Conservation (phyloP, 768 basidiomycete genomes). For the Leccinum barrowsii region DNA sequence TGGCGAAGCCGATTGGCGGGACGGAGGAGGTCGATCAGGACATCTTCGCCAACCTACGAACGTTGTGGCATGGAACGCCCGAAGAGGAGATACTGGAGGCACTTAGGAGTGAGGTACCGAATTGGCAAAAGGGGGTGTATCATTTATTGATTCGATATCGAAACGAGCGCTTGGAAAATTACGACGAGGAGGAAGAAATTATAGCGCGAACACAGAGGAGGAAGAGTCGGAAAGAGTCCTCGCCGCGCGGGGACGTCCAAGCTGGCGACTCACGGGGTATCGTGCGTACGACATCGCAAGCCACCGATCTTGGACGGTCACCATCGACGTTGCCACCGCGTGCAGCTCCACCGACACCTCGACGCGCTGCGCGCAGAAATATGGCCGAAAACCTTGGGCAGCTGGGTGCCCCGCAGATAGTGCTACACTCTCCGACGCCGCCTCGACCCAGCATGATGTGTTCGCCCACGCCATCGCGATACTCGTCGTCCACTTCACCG, state of each 20-base stretch:
- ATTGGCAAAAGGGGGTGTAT: conserved; percentile 97
- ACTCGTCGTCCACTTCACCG: conserved; percentile 28
- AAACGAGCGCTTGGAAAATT: conserved; percentile 66
- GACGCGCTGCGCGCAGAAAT: conserved; percentile 42
- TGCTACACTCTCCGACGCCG: conserved; percentile 25
- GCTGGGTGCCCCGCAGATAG: conserved; percentile 22
- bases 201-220: conserved; percentile 32
- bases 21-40: conserved; percentile 77
- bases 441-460: conserved; percentile 16
- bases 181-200: conserved; percentile 63
- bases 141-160: conserved; percentile 85
- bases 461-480: conserved; percentile 25
- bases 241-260: conserved; percentile 25
- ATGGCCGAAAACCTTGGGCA: conserved; percentile 17
- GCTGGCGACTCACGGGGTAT: conserved; percentile 11
- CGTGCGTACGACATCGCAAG: conserved; percentile 24
- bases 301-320: conserved; percentile 26
- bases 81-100: conserved; percentile 72
- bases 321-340: conserved; percentile 47
- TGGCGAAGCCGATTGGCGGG: conserved; percentile 64
- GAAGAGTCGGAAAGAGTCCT: conserved; percentile 35
- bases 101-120: conserved; percentile 63
- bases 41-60: conserved; percentile 85
- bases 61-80: conserved; percentile 82
- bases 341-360: conserved; percentile 59